Conservation (phyloP, 495 filamentous ascomycete genomes). For the Daldinia caldariorum region DNA sequence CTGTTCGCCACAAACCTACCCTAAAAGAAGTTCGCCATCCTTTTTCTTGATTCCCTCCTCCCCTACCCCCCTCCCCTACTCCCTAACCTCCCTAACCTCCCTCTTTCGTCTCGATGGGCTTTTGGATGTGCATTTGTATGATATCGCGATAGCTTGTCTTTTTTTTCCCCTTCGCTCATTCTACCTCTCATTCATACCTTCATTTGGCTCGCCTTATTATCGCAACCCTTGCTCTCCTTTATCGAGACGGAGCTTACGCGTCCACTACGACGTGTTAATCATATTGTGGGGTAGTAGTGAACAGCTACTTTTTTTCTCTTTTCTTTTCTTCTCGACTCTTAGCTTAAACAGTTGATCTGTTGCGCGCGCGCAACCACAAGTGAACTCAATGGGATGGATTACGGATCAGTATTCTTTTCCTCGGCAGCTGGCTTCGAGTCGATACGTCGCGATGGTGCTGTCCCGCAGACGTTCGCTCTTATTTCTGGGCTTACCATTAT, state of each 20-base stretch:
- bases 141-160: conserved; percentile 29
- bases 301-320: conserved; percentile 25
- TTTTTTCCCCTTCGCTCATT: conserved; percentile 16
- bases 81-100: background rate
- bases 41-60: conserved; percentile 14
- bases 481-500: conserved; percentile 44
- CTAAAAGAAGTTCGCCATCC: background rate
- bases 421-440: conserved; percentile 33
- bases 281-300: conserved; percentile 34
- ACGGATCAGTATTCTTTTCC: conserved; percentile 46
- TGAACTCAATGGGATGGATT: conserved; percentile 15
- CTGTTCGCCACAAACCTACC: conserved; percentile 16
- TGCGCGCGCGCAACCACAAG: conserved; percentile 23
- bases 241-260: conserved; percentile 39
- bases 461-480: conserved; percentile 47
- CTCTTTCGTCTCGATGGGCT: conserved; percentile 18
- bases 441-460: conserved; percentile 47
- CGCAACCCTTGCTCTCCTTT: conserved; percentile 3
- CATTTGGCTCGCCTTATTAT: conserved; percentile 15
- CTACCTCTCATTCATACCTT: conserved; percentile 35
- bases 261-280: conserved; percentile 34
- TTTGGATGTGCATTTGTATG: conserved; percentile 26
- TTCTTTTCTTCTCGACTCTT: background rate
- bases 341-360: conserved; percentile 19
- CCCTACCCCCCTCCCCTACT: background rate